Conservation (phyloP, 75 land plant genomes). For the Azolla pinnata region DNA sequence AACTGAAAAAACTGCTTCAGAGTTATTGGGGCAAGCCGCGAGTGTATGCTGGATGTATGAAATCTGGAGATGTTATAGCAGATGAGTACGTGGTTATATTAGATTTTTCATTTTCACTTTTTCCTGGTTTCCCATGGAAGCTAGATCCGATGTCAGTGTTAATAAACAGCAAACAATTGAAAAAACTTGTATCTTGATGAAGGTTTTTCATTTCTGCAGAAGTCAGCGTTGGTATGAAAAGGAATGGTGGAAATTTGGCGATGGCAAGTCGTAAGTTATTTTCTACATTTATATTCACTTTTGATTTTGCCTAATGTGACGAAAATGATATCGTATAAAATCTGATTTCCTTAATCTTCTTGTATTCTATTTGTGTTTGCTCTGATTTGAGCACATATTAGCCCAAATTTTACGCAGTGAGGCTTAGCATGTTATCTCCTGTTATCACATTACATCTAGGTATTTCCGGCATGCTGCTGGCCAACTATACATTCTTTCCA, state of each 20-base stretch:
- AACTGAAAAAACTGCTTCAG: slow-evolving; percentile 52
- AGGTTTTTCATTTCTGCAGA: too few relatives aligned
- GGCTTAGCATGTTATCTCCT: too few relatives aligned
- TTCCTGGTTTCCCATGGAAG: neutral
- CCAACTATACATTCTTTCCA: slow-evolving; percentile 61
- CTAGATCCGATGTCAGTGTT: neutral
- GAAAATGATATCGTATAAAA: neutral
- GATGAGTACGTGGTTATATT: slow-evolving; percentile 81
- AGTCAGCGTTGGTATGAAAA: slow-evolving; percentile 92
- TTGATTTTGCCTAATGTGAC: neutral
- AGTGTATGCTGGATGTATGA: slow-evolving; percentile 93
- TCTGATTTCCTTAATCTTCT: neutral
- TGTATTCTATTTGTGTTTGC: slow-evolving; percentile 1
- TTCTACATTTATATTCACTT: too few relatives aligned
- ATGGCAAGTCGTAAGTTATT: slow-evolving; percentile 69
- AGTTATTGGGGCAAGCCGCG: slow-evolving; percentile 70
- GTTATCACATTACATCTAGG: too few relatives aligned
- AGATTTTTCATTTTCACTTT: neutral
- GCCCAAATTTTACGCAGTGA: too few relatives aligned
- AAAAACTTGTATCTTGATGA: slow-evolving; percentile 1
- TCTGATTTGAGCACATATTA: neutral
- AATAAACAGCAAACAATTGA: neutral
- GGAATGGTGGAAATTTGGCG: slow-evolving; percentile 99
- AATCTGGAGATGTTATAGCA: slow-evolving; percentile 86
- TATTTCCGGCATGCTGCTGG: slow-evolving; percentile 92